Evolutionary conservation across 305 asterid species (phyloP).

Genomic region (Solanum hybrid): DNA sequence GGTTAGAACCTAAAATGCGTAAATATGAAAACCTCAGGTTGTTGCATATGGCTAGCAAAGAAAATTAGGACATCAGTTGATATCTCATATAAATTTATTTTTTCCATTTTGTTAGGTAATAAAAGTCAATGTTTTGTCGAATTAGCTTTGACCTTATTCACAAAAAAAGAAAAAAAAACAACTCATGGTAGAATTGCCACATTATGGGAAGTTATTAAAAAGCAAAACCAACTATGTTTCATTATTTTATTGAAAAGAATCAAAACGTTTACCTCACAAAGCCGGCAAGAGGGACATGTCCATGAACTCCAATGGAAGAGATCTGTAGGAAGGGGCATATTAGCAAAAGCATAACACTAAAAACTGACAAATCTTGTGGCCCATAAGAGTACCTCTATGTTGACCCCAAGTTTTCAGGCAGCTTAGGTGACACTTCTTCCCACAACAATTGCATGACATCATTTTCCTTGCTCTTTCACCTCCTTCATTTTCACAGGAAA

Average conservation of each 20-base stretch:
- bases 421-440: constrained; percentile 81
- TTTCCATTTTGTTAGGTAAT: background rate
- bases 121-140: background rate
- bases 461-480: constrained; percentile 85
- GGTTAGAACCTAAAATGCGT: background rate
- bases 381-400: constrained; percentile 56
- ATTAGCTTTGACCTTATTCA: background rate
- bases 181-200: background rate
- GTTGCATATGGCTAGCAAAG: background rate
- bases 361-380: background rate
- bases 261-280: constrained; percentile 66
- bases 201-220: background rate
- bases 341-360: background rate
- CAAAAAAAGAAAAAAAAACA: background rate
- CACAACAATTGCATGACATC: constrained; percentile 82
- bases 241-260: background rate
- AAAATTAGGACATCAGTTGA: background rate
- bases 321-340: constrained; percentile 39
- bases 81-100: background rate
- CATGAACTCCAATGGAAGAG: constrained; percentile 98
- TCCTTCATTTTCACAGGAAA: constrained; percentile 77
- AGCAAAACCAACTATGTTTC: background rate
- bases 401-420: constrained; percentile 93
- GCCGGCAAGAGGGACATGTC: constrained; percentile 94
- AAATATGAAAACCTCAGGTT: background rate